Conservation (phyloP, 192 early-diverging fungal species). For the Coemansia sp. region DNA sequence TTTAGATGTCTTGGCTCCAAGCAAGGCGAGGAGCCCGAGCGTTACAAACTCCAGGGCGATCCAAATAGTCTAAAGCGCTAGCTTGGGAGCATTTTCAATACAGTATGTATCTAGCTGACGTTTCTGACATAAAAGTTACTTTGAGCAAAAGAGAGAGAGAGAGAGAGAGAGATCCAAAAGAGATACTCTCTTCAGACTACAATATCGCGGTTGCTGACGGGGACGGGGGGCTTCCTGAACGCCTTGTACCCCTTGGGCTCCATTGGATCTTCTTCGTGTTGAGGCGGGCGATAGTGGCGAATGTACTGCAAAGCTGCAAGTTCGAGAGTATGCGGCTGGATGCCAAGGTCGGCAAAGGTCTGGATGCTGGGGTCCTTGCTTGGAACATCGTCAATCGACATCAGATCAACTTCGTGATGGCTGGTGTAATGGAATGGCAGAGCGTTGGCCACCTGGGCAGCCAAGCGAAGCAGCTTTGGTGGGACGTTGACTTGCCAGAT, state of each 20-base stretch:
- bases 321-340: conserved; percentile 80
- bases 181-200: conserved; percentile 22
- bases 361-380: conserved; percentile 61
- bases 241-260: conserved; percentile 54
- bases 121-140: not conserved
- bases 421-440: conserved; percentile 75
- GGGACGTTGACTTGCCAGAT: conserved; percentile 73
- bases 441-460: conserved; percentile 63
- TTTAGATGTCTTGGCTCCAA: conserved; percentile 45
- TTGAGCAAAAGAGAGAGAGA: not conserved
- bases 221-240: conserved; percentile 43
- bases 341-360: conserved; percentile 84
- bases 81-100: not conserved
- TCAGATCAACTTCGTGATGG: conserved; percentile 84
- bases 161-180: not conserved
- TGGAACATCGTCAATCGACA: conserved; percentile 71
- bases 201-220: conserved; percentile 49
- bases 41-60: conserved; percentile 35
- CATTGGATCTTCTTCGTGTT: conserved; percentile 51
- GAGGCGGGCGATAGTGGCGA: conserved; percentile 76
- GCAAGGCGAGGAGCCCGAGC: conserved; percentile 46
- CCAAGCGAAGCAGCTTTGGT: conserved; percentile 65
- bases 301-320: conserved; percentile 79
- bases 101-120: not conserved
- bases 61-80: conserved; percentile 21